Evolutionary conservation across 305 asterid species (phyloP).

Genomic region (Salvia sclarea): DNA sequence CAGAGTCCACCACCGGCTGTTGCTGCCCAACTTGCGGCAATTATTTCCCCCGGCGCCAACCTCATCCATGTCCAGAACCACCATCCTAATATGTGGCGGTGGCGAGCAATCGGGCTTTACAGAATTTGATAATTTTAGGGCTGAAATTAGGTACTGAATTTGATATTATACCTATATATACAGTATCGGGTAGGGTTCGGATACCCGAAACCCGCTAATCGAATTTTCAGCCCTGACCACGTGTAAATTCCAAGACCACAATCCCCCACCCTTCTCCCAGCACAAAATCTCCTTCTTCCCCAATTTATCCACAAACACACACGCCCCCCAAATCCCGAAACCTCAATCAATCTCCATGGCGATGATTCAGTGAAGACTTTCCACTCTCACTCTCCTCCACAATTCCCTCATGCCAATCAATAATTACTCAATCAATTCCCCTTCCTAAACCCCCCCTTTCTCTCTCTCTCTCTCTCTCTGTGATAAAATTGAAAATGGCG

Average conservation of each 20-base stretch:
- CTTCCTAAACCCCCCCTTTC: slow-evolving; percentile 8
- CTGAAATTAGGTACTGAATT: too few relatives aligned
- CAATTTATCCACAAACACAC: slow-evolving; percentile 28
- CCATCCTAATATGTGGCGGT: too few relatives aligned
- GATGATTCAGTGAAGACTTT: neutral
- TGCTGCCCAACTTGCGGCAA: too few relatives aligned
- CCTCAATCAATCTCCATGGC: slow-evolving; percentile 6
- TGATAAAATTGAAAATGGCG: slow-evolving; percentile 70
- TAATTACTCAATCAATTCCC: slow-evolving; percentile 9
- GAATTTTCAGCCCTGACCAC: too few relatives aligned
- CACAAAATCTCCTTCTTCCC: slow-evolving; percentile 31
- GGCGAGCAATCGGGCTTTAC: too few relatives aligned
- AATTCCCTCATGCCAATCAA: slow-evolving; percentile 32
- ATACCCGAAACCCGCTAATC: too few relatives aligned
- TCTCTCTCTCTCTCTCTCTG: neutral
- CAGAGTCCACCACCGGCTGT: too few relatives aligned
- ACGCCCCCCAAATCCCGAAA: neutral
- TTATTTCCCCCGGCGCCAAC: too few relatives aligned
- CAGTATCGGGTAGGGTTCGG: too few relatives aligned
- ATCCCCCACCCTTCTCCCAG: neutral
- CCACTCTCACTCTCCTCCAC: slow-evolving; percentile 38
- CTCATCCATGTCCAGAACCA: too few relatives aligned
- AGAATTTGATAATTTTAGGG: too few relatives aligned
- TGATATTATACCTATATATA: too few relatives aligned
- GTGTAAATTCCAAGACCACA: slow-evolving; percentile 43